Percentiles rank a stretch among this genome's conserved stretches.
Conservation (phyloP, 2,329 filamentous ascomycete genomes). For the Colletotrichum orchidophilum region DNA sequence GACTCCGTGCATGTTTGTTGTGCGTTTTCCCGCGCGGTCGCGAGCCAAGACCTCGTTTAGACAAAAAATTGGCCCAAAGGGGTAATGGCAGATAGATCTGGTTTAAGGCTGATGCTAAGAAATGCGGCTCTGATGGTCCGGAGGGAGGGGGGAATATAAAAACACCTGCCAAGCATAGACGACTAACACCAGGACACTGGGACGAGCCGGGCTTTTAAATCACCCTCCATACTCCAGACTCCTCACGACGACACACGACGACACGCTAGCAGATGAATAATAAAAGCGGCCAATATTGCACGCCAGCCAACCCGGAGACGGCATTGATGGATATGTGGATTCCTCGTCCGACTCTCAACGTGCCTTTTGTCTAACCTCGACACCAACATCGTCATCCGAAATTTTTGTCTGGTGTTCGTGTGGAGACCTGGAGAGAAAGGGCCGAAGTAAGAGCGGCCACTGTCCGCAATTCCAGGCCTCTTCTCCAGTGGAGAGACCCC, state of each 20-base stretch:
- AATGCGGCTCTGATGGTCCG: slow-evolving; percentile 26
- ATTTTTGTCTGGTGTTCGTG: slow-evolving; percentile 15
- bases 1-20: slow-evolving; percentile 24
- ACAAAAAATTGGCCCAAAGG: not conserved
- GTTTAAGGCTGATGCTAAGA: slow-evolving; percentile 8
- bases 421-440: slow-evolving; percentile 31
- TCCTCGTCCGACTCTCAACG: not conserved
- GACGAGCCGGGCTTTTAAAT: slow-evolving; percentile 26
- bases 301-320: slow-evolving; percentile 14
- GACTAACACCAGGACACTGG: not conserved
- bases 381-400: slow-evolving; percentile 28
- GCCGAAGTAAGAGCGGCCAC: slow-evolving; percentile 30
- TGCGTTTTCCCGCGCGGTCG: not conserved
- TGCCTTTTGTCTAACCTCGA: slow-evolving; percentile 15
- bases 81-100: not conserved
- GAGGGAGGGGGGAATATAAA: no score
- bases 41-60: slow-evolving; percentile 1
- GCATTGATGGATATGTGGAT: slow-evolving; percentile 18
- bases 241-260: not conserved
- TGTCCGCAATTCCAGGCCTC: slow-evolving; percentile 19
- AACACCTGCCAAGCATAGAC: slow-evolving; percentile 13
- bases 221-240: not conserved
- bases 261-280: not conserved
- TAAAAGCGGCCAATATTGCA: not conserved
- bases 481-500: slow-evolving; percentile 30